These are phyloP conservation scores for Gnomoniopsis smithogilvyi DNA, from an alignment of 2,329 filamentous ascomycete species.

Conservation along the genomic window DNA sequence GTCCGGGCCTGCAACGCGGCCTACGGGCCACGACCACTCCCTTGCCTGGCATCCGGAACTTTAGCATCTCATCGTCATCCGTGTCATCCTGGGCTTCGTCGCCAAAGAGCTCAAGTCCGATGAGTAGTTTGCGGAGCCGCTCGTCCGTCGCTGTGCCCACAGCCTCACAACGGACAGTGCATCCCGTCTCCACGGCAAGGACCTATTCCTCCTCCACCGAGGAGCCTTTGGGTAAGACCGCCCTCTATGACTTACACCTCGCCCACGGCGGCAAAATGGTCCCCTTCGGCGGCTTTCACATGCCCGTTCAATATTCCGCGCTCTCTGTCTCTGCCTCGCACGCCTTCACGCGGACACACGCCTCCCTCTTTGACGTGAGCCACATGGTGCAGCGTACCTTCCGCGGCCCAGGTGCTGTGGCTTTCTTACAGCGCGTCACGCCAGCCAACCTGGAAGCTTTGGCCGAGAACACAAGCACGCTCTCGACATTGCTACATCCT, in stretches of 20 bases:
- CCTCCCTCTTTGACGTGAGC: constrained; percentile 91
- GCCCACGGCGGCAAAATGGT: constrained; percentile 87
- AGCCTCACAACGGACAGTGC: background rate
- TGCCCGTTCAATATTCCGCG: constrained; percentile 86
- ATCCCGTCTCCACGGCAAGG: background rate
- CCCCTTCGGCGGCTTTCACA: constrained; percentile 87
- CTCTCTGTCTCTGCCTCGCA: constrained; percentile 81
- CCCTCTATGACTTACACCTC: constrained; percentile 41
- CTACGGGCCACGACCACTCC: background rate
- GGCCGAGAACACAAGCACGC: constrained; percentile 65
- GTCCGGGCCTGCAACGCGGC: constrained; percentile 4
- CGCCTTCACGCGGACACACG: constrained; percentile 81
- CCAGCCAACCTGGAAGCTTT: constrained; percentile 69
- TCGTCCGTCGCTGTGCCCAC: background rate
- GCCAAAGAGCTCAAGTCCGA: background rate
- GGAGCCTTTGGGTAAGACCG: constrained; percentile 27
- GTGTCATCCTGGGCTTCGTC: background rate
- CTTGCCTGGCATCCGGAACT: background rate
- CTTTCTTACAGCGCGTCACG: constrained; percentile 81
- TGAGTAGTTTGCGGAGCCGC: background rate
- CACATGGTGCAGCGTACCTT: constrained; percentile 96
- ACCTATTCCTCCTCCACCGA: constrained; percentile 14
- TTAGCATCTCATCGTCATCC: background rate
- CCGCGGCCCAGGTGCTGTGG: constrained; percentile 72
- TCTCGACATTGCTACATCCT: constrained; percentile 80